A percentile compares a stretch with the other conserved stretches of the same genome.
phyloP scores from a whole-genome alignment of 75 land plant genomes.

The Chamaecyparis obtusa region DNA sequence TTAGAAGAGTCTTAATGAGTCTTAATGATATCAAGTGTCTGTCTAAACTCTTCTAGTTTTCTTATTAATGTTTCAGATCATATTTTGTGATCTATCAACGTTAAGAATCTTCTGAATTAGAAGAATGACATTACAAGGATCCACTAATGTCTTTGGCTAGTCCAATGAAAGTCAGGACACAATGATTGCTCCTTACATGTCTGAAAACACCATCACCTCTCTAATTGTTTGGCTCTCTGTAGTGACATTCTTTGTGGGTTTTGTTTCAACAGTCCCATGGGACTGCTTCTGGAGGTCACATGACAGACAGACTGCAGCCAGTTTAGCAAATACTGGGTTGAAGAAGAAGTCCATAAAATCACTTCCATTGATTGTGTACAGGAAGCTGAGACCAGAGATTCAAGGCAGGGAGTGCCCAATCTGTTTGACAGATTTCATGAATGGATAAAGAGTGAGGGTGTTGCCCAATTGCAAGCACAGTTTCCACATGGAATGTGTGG shows the following conservation, averaged over 20 bases:
- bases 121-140: too few species aligned
- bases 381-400: background rate
- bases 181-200: too few species aligned
- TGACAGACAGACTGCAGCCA: background rate
- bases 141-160: too few species aligned
- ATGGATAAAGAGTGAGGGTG: conserved; percentile 30
- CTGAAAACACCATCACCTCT: background rate
- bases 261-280: background rate
- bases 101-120: too few species aligned
- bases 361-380: conserved; percentile 5
- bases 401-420: conserved; percentile 30
- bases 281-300: background rate
- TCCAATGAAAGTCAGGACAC: too few species aligned
- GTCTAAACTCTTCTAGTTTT: too few species aligned
- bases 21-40: too few species aligned
- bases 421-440: conserved; percentile 34
- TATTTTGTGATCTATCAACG: too few species aligned
- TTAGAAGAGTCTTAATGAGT: too few species aligned
- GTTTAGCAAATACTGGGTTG: conserved; percentile 29
- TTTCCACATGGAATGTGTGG: conserved; percentile 51
- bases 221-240: background rate
- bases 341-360: conserved; percentile 31
- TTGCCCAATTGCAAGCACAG: conserved; percentile 44
- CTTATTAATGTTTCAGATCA: too few species aligned
- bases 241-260: background rate